Base-by-base conservation (phyloP, 108 stramenopile genomes). In the Cylindrotheca closterium region DNA sequence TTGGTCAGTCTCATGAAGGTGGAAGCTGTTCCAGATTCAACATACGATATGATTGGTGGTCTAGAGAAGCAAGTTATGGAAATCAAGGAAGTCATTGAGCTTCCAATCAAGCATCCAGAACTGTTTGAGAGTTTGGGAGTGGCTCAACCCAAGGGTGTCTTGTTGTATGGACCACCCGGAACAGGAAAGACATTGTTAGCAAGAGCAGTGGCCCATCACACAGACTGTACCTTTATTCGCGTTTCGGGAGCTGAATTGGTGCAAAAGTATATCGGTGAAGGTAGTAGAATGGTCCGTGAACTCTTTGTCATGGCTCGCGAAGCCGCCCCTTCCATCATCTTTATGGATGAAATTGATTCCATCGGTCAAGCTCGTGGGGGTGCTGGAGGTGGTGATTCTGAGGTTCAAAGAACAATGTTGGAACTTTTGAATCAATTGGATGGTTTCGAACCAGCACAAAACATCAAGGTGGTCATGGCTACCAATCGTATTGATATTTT, bases 181-280 rank as follows among this genome's bases (percentile, higher is more conserved):
- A 99, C 99, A 17, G 99, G 99, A n/a, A 99, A 99, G 84, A 99
- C 99, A 0, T 79, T 99, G 1, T 66, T 99, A 72, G 99, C 99
- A n/a, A 76, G 98, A 37, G 98, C 98, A 28, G 99, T 99, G 49
- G 99, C 98, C 0, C 98, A 99, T 75, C 98, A 99, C 79, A 99
- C 99, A 25, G 99, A 99, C 70, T 99, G 98, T 84, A 99, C 99
- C 61, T 99, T 99, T 72, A 98, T 99, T 75, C 95, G 99, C 46
- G 98, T 99, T 42, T 91, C 89, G 37, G 99, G 99, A 26, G 94
- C 99, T 15, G 99, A 99, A 67, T 77, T 99, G 30, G 99, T 99
- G 33, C 98, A 99, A 80, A 99, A 99, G 80, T 99, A 99, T 82
- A 99, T 99, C 55, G 99, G 99, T n/a, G 99, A 99, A 65, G 99